Evolutionary conservation across 2,329 filamentous ascomycete genomes (phyloP), one percentile per base, ranked within the genome.

Genomic region (Scedosporium aurantiacum): DNA sequence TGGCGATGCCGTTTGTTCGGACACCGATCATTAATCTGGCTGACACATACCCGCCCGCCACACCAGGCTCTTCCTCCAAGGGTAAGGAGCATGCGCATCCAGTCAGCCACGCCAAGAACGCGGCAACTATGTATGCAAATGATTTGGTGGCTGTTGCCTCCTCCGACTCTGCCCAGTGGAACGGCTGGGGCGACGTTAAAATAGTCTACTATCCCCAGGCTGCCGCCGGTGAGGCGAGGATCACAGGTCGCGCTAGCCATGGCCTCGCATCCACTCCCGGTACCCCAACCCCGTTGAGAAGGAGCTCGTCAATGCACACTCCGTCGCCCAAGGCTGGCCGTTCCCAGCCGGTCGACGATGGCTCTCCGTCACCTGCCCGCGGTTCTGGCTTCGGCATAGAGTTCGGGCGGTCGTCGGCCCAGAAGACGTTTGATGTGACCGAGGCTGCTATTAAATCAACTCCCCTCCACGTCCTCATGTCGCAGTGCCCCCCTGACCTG

Each of bases 1-100:
- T 99, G 60, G 87, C 93, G 5, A 77, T 86, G 62, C 90, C 93
- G 5, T 96, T 97, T 70, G 79, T 86, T 55, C 95, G 91, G 74
- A 89, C 85, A 1, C 79, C 82, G 1, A 78, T 83, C 27, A 70
- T 78, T 45, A 82, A 78, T 63, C 70, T 80, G 32, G 71, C 78
- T 2, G 84, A 83, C 50, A 71, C 81, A 16, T 69, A 74, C 4
- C 73, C 82, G n/a, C 70, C 78, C 4, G 81, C 84, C 14, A 77
- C 74, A 41, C 60, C 63, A 2, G 78, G 78, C 12, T 82, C 84
- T n/a, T 71, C 76, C 23, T 75, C 75, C 60, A 96, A 96, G 74
- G 85, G 82, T 57, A 96, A 93, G 72, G 91, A 95, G 12, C 92
- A 89, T 72, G 71, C 76, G 2, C 66, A 68, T 21, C 66, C 57